Percentiles rank a stretch among this genome's conserved stretches.
phyloP scores from a whole-genome alignment of 2,329 filamentous ascomycete species.

The Aureobasidium pullulans region DNA sequence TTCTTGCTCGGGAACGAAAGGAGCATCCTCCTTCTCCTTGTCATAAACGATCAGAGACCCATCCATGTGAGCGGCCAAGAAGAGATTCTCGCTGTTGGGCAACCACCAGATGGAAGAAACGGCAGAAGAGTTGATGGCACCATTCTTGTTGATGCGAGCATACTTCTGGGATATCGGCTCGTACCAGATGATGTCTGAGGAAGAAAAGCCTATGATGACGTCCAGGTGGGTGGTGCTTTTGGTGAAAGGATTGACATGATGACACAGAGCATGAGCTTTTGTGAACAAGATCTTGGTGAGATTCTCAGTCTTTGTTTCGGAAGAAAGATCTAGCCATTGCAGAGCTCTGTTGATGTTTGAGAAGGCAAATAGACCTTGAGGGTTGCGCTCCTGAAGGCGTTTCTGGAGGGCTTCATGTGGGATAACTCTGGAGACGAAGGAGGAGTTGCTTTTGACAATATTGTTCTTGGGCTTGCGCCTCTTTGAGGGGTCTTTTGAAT shows the following conservation, averaged over 20 bases:
- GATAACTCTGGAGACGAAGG: conserved; percentile 94
- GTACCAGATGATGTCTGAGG: conserved; percentile 97
- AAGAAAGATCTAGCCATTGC: conserved; percentile 89
- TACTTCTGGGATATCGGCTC: conserved; percentile 96
- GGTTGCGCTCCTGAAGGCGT: conserved; percentile 68
- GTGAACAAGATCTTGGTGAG: conserved; percentile 95
- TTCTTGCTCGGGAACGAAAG: conserved; percentile 59
- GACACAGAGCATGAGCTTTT: conserved; percentile 88
- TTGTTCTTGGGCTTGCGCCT: conserved; percentile 94
- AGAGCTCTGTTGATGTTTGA: conserved; percentile 93
- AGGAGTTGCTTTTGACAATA: conserved; percentile 96
- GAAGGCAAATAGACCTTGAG: conserved; percentile 80
- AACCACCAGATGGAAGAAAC: conserved; percentile 89
- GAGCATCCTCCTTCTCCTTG: conserved; percentile 88
- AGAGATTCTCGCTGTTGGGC: conserved; percentile 86
- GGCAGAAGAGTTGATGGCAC: conserved; percentile 77
- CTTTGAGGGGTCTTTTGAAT: conserved; percentile 57
- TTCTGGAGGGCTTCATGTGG: conserved; percentile 76
- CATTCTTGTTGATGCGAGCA: conserved; percentile 91
- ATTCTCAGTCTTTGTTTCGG: conserved; percentile 73
- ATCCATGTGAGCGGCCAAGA: conserved; percentile 86
- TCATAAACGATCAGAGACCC: conserved; percentile 90
- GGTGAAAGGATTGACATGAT: conserved; percentile 81
- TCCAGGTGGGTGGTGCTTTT: conserved; percentile 77
- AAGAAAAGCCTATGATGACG: conserved; percentile 90